Evolutionary conservation across 805 yeast genomes (phyloP).

Genomic region (Zygosaccharomyces siamensis): DNA sequence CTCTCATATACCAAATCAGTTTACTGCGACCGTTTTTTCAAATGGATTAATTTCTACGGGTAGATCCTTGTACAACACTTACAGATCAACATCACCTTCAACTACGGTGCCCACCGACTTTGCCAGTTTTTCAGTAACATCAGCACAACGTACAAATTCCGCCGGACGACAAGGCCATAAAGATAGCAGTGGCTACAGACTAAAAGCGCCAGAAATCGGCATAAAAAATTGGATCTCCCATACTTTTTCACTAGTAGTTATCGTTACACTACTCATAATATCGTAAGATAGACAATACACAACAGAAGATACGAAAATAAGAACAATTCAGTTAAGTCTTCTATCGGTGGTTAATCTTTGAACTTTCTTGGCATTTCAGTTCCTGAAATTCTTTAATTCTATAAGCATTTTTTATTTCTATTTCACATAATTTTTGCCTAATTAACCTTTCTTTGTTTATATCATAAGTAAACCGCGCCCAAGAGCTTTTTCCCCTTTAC

Average conservation of each 20-base stretch:
- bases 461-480: conserved; percentile 3
- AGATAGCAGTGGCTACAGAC: background rate
- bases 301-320: no score
- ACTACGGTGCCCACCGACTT: conserved; percentile 3
- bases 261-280: background rate
- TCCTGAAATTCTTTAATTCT: background rate
- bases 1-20: conserved; percentile 24
- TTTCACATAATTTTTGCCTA: background rate
- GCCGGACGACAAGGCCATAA: background rate
- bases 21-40: conserved; percentile 31
- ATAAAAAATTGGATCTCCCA: conserved; percentile 3
- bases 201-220: background rate
- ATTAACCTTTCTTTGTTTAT: background rate
- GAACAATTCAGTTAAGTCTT: no score
- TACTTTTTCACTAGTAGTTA: background rate
- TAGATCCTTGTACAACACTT: conserved; percentile 31
- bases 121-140: conserved; percentile 8
- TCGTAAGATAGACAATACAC: background rate
- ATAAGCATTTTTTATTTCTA: background rate
- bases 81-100: conserved; percentile 16
- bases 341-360: background rate
- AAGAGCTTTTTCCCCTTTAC: background rate
- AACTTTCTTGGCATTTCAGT: background rate
- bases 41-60: conserved; percentile 32
- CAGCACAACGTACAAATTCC: background rate